Percentiles rank a stretch among this genome's conserved stretches.
These are phyloP conservation scores for Avena sativa DNA, from an alignment of 176 grass and related monocot species.

Conservation along the genomic window DNA sequence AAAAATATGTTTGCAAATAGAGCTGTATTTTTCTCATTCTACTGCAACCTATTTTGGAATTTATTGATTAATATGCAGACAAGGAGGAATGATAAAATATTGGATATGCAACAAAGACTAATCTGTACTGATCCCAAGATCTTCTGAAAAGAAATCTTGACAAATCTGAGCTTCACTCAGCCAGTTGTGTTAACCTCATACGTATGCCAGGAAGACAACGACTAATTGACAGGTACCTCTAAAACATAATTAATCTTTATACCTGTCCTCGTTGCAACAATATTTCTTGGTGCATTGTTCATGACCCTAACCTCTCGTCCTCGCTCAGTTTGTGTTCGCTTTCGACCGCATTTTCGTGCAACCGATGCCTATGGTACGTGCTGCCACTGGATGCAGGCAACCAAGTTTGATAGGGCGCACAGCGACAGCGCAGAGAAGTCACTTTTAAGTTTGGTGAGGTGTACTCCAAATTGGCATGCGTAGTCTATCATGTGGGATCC, in stretches of 20 bases:
- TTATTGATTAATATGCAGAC: background rate
- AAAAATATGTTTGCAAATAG: background rate
- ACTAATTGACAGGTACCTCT: background rate
- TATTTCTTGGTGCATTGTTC: background rate
- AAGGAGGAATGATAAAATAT: background rate
- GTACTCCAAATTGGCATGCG: constrained; percentile 33
- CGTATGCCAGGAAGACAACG: constrained; percentile 4
- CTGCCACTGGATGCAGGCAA: constrained; percentile 41
- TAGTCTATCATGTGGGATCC: constrained; percentile 13
- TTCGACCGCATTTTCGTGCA: constrained; percentile 7
- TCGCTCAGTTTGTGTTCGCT: background rate
- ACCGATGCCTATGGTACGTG: background rate
- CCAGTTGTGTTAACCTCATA: background rate
- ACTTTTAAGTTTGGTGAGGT: constrained; percentile 35
- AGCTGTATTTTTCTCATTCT: background rate
- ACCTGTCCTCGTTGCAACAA: background rate
- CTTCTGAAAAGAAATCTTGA: background rate
- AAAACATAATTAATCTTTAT: background rate
- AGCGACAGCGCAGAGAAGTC: constrained; percentile 22
- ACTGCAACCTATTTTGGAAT: too few relatives aligned
- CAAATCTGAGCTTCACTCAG: background rate
- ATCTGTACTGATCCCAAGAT: background rate
- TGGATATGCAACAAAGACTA: background rate
- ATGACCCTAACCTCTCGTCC: background rate
- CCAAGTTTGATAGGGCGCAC: constrained; percentile 3